phyloP scores from a whole-genome alignment of 2,329 filamentous ascomycete genomes.

The Rutstroemia sp. region DNA sequence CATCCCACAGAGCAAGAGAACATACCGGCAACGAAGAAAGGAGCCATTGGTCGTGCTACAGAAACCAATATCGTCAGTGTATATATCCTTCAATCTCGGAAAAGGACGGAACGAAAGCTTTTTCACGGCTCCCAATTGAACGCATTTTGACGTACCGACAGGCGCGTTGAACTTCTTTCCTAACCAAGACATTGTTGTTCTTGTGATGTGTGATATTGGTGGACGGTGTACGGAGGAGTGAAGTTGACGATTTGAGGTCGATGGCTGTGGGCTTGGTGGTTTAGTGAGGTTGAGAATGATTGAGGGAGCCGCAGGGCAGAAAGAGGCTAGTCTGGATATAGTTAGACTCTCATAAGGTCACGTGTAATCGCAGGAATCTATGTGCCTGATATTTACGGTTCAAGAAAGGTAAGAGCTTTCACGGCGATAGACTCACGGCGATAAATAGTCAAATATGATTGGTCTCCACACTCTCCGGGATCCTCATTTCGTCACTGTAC shows the following conservation, averaged over 20 bases:
- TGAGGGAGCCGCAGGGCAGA: background rate
- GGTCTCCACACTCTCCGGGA: background rate
- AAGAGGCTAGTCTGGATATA: background rate
- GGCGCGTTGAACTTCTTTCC: conserved; percentile 79
- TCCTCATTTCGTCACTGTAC: background rate
- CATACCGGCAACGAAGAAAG: conserved; percentile 94
- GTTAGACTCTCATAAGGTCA: background rate
- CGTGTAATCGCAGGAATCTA: background rate
- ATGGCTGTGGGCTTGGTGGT: background rate
- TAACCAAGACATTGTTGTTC: conserved; percentile 65
- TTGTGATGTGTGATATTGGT: conserved; percentile 26
- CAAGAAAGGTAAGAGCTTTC: too few species aligned
- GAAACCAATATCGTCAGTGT: conserved; percentile 1
- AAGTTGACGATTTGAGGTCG: conserved; percentile 10
- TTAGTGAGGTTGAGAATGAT: background rate
- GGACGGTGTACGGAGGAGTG: conserved; percentile 23
- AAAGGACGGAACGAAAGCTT: conserved; percentile 8
- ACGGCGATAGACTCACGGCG: too few species aligned
- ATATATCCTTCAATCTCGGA: conserved; percentile 1
- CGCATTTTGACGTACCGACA: conserved; percentile 56
- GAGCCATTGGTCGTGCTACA: conserved; percentile 81
- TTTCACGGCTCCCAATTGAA: conserved; percentile 6
- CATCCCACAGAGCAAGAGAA: conserved; percentile 18
- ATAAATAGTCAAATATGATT: background rate
- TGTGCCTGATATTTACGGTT: background rate